Evolutionary conservation across 2,329 filamentous ascomycete species (phyloP).

Genomic region (Cladophialophora carrionii): DNA sequence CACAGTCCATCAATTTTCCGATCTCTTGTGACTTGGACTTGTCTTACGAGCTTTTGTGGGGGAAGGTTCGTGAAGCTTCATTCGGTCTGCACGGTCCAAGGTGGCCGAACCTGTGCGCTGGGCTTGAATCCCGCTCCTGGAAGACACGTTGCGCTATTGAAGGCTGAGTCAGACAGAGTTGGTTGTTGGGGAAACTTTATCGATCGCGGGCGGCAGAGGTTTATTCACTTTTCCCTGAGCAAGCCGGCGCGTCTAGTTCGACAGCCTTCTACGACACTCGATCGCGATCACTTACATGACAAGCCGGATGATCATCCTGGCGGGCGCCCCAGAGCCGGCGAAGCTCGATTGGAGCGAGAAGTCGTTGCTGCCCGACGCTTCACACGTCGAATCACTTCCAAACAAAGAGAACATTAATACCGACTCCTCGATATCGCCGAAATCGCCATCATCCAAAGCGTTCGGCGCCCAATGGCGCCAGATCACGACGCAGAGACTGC

Average conservation of each 20-base stretch:
- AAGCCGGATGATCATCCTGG: conserved; percentile 37
- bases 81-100: conserved; percentile 3
- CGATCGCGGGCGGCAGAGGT: background rate
- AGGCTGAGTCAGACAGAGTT: conserved; percentile 7
- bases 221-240: background rate
- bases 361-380: conserved; percentile 30
- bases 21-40: conserved; percentile 4
- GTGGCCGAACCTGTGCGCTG: background rate
- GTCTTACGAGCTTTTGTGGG: background rate
- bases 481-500: conserved; percentile 35
- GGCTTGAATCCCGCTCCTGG: background rate
- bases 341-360: conserved; percentile 39
- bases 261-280: background rate
- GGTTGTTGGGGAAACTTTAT: conserved; percentile 3
- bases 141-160: background rate
- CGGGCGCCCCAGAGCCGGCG: conserved; percentile 35
- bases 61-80: conserved; percentile 19
- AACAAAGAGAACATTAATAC: background rate
- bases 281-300: conserved; percentile 29
- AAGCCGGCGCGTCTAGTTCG: background rate
- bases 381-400: conserved; percentile 30
- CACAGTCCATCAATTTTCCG: conserved; percentile 11
- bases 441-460: conserved; percentile 26
- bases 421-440: conserved; percentile 9
- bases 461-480: conserved; percentile 37